These are phyloP conservation scores for Mangifera indica DNA, from an alignment of 345 rosid species.

Conservation along the genomic window DNA sequence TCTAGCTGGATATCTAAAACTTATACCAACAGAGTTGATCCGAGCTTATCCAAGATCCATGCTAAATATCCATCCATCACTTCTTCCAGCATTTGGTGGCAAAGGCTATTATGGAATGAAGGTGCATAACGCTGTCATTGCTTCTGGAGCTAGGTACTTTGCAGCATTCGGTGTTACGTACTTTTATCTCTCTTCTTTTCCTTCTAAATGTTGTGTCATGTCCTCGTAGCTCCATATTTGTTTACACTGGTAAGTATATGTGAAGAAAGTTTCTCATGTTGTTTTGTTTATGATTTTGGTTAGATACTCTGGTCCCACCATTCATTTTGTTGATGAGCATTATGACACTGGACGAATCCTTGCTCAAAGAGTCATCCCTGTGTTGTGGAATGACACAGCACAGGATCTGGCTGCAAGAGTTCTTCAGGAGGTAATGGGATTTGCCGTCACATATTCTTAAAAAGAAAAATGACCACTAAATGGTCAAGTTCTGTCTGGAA, in stretches of 20 bases:
- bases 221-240: not conserved
- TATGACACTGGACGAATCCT: conserved; percentile 83
- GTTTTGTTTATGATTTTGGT: not conserved
- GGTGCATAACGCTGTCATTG: conserved; percentile 83
- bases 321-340: conserved; percentile 90
- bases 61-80: conserved; percentile 74
- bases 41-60: conserved; percentile 64
- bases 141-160: conserved; percentile 79
- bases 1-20: conserved; percentile 82
- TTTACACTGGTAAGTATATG: no score
- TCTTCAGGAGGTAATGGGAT: conserved; percentile 57
- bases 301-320: conserved; percentile 87
- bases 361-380: conserved; percentile 77
- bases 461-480: not conserved
- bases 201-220: not conserved
- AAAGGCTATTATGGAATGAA: conserved; percentile 86
- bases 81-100: conserved; percentile 93
- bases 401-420: conserved; percentile 80
- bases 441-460: not conserved
- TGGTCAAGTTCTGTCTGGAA: not conserved
- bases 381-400: conserved; percentile 58
- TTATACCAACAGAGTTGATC: conserved; percentile 59
- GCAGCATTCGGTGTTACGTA: not conserved
- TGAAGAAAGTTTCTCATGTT: not conserved
- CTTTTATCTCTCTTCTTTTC: not conserved